Evolutionary conservation across 2,329 filamentous ascomycete species (phyloP).

Genomic region (Sporothrix curviconia): DNA sequence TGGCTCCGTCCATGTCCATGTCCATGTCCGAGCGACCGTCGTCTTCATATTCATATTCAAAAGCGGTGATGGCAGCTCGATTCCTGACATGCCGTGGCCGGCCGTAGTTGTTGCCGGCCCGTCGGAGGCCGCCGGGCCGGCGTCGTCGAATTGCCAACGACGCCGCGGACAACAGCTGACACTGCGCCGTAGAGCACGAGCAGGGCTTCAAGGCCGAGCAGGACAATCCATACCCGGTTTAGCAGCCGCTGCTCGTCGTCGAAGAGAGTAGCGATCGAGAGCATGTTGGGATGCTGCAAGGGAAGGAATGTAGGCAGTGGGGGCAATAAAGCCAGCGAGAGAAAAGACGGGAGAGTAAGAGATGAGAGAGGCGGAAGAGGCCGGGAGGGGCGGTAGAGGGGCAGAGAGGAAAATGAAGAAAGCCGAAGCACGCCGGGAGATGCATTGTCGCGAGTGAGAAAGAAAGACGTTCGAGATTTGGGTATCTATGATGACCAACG

Average conservation of each 20-base stretch:
- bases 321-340: background rate
- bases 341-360: background rate
- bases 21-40: background rate
- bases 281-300: constrained; percentile 14
- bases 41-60: background rate
- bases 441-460: background rate
- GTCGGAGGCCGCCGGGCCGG: background rate
- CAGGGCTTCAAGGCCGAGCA: constrained; percentile 25
- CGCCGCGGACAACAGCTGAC: constrained; percentile 12
- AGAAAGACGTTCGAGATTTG: background rate
- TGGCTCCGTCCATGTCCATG: background rate
- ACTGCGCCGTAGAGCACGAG: constrained; percentile 22
- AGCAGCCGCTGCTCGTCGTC: constrained; percentile 26
- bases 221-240: constrained; percentile 26
- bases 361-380: background rate
- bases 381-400: too few species aligned
- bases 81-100: constrained; percentile 10
- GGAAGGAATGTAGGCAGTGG: background rate
- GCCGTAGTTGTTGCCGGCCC: background rate
- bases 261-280: constrained; percentile 19
- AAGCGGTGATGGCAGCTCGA: constrained; percentile 11
- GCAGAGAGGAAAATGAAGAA: background rate
- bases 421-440: constrained; percentile 6
- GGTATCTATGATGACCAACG: too few species aligned
- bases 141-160: constrained; percentile 10